Evolutionary conservation across 768 basidiomycete species (phyloP), one percentile per base, ranked within the genome.

Genomic region (Hygrocybe coccinea): DNA sequence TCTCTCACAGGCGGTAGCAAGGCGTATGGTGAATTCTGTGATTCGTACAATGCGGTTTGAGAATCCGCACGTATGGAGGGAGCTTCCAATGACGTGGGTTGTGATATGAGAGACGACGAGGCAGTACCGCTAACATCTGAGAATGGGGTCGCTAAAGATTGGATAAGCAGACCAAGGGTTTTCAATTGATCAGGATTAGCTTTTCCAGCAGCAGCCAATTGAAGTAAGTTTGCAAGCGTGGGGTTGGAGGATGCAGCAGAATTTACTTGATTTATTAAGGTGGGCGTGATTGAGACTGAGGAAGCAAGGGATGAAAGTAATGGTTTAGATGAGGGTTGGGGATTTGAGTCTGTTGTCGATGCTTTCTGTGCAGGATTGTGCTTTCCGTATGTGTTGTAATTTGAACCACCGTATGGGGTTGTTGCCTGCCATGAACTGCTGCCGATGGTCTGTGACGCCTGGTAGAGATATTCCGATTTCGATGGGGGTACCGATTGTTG

Each of bases 161-260:
- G 85, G 38, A 91, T 84, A n/a, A 88, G 76, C n/a, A 84, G 66
- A 22, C 84, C 85, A 21, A 90, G 80, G 5, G 81, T 81, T 67
- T 86, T 80, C 22, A 86, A 69, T 64, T 91, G 84, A 15, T 84
- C 84, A 4, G 80, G 69, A 39, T 76, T 81, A 7, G 87, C 88
- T 41, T 71, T 73, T 38, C 83, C 82, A 2, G 79, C 73, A 44
- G 85, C 83, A 38, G 84, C 86, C 29, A 85, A 69, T 37, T 84
- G 83, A 11, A 90, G 70, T 29, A 89, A 71, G 59, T 82, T 82
- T 29, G 84, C 79, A 22, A 91, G 75, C n/a, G 76, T 80, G 6
- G 87, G 85, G 64, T 89, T 82, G 3, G 80, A 76, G 21, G 79
- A 71, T 2, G 87, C 85, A 11, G 86, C 88, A 5, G 71, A 64